phyloP scores from a whole-genome alignment of 1,284 basidiomycete species.

The Cystobasidium sp. region DNA sequence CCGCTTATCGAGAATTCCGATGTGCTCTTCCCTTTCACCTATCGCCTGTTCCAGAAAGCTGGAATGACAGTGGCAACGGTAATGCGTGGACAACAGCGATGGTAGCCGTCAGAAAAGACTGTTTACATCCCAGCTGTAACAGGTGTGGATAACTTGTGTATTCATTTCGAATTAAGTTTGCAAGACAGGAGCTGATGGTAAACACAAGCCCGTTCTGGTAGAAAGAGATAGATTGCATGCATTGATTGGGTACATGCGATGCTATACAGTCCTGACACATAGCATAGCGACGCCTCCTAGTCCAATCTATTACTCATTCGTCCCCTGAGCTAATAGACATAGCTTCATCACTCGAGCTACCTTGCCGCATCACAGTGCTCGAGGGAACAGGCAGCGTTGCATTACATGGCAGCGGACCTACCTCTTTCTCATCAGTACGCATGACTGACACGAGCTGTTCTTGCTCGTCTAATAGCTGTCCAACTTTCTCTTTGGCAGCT shows the following conservation, averaged over 20 bases:
- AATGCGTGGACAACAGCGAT: no score
- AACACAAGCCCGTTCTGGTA: no score
- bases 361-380: background rate
- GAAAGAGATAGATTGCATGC: no score
- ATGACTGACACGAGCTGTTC: background rate
- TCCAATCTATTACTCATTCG: background rate
- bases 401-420: background rate
- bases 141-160: no score
- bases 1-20: no score
- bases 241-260: background rate
- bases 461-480: background rate
- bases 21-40: no score
- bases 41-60: no score
- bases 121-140: no score
- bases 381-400: background rate
- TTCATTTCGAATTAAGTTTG: no score
- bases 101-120: no score
- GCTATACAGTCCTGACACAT: background rate
- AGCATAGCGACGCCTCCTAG: background rate
- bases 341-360: slow-evolving; percentile 17
- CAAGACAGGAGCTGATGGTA: no score
- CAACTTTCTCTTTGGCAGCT: slow-evolving; percentile 8
- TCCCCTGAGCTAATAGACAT: slow-evolving; percentile 16
- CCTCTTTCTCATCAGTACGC: background rate
- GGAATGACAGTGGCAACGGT: no score